phyloP scores from a whole-genome alignment of 1,284 basidiomycete species.

The Leccinum subatratum region DNA sequence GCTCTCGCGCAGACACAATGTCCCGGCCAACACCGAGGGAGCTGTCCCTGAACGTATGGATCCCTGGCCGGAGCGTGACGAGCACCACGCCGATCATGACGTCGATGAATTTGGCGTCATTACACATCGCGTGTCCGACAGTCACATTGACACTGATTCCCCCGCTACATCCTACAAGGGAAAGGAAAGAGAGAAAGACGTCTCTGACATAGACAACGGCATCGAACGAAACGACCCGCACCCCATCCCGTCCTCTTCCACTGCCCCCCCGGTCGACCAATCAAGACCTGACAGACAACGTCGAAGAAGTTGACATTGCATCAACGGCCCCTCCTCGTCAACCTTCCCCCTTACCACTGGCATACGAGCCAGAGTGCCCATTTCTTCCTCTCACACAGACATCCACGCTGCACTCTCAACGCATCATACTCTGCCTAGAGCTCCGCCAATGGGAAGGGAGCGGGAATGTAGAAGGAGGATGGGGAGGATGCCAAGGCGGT shows the following conservation, averaged over 20 bases:
- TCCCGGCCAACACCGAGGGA: constrained; percentile 10
- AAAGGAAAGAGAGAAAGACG: constrained; percentile 28
- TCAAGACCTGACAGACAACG: constrained; percentile 10
- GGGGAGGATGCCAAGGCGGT: no score
- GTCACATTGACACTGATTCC: constrained; percentile 20
- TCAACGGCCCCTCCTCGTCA: constrained; percentile 14
- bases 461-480: no score
- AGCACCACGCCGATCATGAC: constrained; percentile 29
- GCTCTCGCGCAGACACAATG: constrained; percentile 31
- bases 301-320: constrained; percentile 24
- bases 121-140: constrained; percentile 30
- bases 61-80: constrained; percentile 25
- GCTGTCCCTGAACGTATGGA: constrained; percentile 12
- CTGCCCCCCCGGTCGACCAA: constrained; percentile 7
- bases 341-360: constrained; percentile 10
- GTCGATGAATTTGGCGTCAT: constrained; percentile 33
- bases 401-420: no score
- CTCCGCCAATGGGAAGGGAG: no score
- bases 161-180: constrained; percentile 26
- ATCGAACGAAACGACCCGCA: constrained; percentile 4
- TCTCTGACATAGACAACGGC: constrained; percentile 9
- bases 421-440: no score
- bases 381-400: constrained; percentile 10
- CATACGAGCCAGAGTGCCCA: constrained; percentile 13
- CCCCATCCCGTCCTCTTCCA: constrained; percentile 24